Percentiles rank a stretch among this genome's conserved stretches.
Evolutionary conservation across 2,329 filamentous ascomycete genomes (phyloP).

Genomic region (Zalaria obscura): DNA sequence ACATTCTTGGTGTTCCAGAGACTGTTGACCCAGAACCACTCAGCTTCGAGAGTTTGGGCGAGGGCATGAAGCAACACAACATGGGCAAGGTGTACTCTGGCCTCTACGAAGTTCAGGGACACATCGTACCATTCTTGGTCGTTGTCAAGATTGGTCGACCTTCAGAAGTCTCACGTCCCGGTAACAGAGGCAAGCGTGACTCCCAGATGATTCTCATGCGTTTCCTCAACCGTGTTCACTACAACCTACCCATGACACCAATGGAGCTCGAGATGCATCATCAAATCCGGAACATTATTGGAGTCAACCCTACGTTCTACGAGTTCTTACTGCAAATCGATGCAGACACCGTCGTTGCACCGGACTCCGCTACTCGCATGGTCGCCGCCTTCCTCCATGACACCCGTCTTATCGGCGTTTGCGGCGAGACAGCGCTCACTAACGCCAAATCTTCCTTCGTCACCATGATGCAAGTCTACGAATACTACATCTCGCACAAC

Average conservation of each 20-base stretch:
- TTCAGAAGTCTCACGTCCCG: slow-evolving; percentile 59
- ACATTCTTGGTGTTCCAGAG: slow-evolving; percentile 90
- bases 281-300: slow-evolving; percentile 96
- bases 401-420: slow-evolving; percentile 83
- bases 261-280: slow-evolving; percentile 97
- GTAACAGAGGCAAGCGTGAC: slow-evolving; percentile 98
- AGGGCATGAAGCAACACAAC: slow-evolving; percentile 95
- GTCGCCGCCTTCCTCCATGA: slow-evolving; percentile 84
- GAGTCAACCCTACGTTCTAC: slow-evolving; percentile 96
- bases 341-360: slow-evolving; percentile 85
- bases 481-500: slow-evolving; percentile 99
- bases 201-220: slow-evolving; percentile 98
- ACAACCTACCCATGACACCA: slow-evolving; percentile 91
- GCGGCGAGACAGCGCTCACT: slow-evolving; percentile 83
- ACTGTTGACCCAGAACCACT: slow-evolving; percentile 88
- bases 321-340: slow-evolving; percentile 95
- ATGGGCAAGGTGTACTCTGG: slow-evolving; percentile 99
- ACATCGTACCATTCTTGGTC: slow-evolving; percentile 95
- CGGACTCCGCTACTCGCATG: slow-evolving; percentile 82
- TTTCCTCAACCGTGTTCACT: slow-evolving; percentile 97
- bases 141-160: slow-evolving; percentile 89
- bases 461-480: slow-evolving; percentile 99
- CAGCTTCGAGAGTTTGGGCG: slow-evolving; percentile 91
- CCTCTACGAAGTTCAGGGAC: slow-evolving; percentile 91
- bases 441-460: slow-evolving; percentile 89